Conservation (phyloP, 1,284 basidiomycete species). For the Cronartium ribicola region DNA sequence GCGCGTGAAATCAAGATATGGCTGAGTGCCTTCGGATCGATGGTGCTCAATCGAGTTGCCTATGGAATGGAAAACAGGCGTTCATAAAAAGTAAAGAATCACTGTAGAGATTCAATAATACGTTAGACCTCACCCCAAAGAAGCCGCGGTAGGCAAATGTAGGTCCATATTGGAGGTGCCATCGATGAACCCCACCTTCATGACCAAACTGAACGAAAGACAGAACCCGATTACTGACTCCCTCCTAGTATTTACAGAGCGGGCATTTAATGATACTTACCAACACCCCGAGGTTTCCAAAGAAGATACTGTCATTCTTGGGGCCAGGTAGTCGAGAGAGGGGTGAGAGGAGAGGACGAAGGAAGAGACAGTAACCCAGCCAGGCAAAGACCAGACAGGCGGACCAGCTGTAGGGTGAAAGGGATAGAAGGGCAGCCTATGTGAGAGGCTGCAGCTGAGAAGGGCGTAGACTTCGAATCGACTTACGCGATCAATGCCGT, state of each 20-base stretch:
- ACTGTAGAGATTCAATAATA: too few relatives aligned
- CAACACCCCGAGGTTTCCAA: not conserved
- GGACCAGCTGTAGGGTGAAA: not conserved
- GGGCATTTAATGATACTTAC: not conserved
- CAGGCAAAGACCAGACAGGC: not conserved
- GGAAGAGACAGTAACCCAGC: not conserved
- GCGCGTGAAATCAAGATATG: conserved; percentile 60
- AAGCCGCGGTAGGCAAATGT: not conserved
- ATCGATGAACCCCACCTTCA: not conserved
- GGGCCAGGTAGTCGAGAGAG: conserved; percentile 1
- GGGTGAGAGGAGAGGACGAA: not conserved
- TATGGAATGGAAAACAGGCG: not conserved
- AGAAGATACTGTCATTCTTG: not conserved
- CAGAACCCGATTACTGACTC: not conserved
- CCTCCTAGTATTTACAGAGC: not conserved
- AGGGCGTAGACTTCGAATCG: too few relatives aligned
- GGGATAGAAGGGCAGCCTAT: not conserved
- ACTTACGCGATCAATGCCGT: too few relatives aligned
- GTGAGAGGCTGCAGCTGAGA: too few relatives aligned
- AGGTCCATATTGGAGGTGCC: not conserved
- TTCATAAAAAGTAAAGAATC: not conserved
- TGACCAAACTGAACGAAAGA: not conserved
- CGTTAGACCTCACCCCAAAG: not conserved
- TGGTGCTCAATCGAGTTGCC: conserved; percentile 57
- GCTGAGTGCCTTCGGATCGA: conserved; percentile 61